A percentile compares a stretch with the other conserved stretches of the same genome.
Evolutionary conservation across 2,329 filamentous ascomycete genomes (phyloP).

Genomic region (Hortaea werneckii): DNA sequence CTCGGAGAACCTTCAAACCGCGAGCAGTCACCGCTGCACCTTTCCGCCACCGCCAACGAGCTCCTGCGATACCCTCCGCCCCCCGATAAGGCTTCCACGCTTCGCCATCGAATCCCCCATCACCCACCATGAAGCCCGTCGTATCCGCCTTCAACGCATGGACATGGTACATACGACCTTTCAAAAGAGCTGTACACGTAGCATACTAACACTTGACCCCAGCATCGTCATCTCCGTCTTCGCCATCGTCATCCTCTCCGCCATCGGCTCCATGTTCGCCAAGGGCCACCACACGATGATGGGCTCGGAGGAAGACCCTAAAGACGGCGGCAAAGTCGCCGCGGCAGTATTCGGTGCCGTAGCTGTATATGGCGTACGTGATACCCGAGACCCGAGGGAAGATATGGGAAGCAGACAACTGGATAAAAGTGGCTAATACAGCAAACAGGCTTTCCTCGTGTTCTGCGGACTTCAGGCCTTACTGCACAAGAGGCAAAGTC

Average conservation of each 20-base stretch:
- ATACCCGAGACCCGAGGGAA: background rate
- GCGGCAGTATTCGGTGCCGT: slow-evolving; percentile 81
- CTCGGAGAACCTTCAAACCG: no score
- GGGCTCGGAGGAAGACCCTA: slow-evolving; percentile 52
- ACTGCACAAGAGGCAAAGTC: slow-evolving; percentile 72
- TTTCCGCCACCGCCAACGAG: no score
- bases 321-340: slow-evolving; percentile 68
- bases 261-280: slow-evolving; percentile 62
- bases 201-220: slow-evolving; percentile 3
- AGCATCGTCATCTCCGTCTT: slow-evolving; percentile 63
- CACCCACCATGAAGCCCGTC: slow-evolving; percentile 75
- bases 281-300: slow-evolving; percentile 71
- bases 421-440: background rate
- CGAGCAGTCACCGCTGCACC: no score
- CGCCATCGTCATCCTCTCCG: slow-evolving; percentile 54
- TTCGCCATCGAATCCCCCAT: background rate
- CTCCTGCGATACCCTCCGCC: background rate
- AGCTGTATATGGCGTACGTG: slow-evolving; percentile 74
- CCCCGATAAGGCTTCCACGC: background rate
- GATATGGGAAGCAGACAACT: background rate
- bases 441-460: slow-evolving; percentile 67
- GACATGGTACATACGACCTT: slow-evolving; percentile 55
- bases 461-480: slow-evolving; percentile 87
- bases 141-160: slow-evolving; percentile 80
- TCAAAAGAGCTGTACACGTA: background rate